Conservation (phyloP, 1,284 basidiomycete genomes). For the Volvariella surrecta region DNA sequence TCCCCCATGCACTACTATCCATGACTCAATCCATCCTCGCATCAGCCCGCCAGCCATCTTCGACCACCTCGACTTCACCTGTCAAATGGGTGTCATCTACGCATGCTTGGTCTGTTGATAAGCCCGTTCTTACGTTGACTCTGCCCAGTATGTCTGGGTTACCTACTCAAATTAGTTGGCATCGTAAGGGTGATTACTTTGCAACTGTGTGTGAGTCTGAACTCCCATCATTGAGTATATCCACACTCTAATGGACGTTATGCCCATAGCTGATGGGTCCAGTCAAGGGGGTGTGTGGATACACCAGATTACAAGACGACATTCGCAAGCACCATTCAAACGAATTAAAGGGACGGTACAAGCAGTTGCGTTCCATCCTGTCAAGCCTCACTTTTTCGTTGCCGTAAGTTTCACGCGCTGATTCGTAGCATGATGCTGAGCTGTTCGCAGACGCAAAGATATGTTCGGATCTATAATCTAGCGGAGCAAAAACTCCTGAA, state of each 20-base stretch:
- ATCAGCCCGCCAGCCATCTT: constrained; percentile 54
- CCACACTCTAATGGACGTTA: constrained; percentile 3
- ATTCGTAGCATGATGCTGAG: constrained; percentile 9
- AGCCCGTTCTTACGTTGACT: constrained; percentile 48
- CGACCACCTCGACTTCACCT: constrained; percentile 47
- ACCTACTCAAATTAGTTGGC: constrained; percentile 86
- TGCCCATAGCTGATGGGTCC: constrained; percentile 43
- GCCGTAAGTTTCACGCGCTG: constrained; percentile 52
- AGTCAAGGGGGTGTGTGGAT: constrained; percentile 80
- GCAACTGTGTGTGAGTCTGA: constrained; percentile 74
- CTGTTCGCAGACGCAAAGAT: constrained; percentile 77
- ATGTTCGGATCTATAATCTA: constrained; percentile 93
- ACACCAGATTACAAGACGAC: constrained; percentile 88
- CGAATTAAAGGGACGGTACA: constrained; percentile 90
- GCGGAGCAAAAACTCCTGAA: constrained; percentile 90
- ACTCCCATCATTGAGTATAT: constrained; percentile 3
- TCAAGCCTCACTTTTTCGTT: constrained; percentile 94
- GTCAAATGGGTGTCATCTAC: constrained; percentile 59
- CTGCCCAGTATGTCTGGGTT: constrained; percentile 66
- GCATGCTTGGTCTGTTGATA: constrained; percentile 36
- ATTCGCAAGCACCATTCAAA: constrained; percentile 96
- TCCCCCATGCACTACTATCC: constrained; percentile 48
- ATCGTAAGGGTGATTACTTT: constrained; percentile 93
- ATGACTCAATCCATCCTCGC: constrained; percentile 62
- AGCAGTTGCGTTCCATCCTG: constrained; percentile 90